Base-by-base conservation (phyloP, 169 alveolate species). In the Eimeria tenella region DNA sequence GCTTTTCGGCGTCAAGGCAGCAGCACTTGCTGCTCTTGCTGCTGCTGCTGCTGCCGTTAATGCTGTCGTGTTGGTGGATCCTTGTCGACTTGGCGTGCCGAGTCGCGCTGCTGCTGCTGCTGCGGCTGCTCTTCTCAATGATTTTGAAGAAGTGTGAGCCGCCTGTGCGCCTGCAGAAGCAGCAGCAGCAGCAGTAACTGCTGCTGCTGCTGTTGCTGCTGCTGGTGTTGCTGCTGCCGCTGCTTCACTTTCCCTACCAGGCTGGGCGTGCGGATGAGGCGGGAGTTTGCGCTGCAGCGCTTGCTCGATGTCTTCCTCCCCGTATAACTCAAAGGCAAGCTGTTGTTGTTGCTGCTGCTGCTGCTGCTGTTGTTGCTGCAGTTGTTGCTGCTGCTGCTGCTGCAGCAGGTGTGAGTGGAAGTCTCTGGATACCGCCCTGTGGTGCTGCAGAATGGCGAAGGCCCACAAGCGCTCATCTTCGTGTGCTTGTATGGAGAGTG, bases 211-310 rank as follows among this genome's bases (percentile, higher is more conserved):
- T 77, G 86, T 31, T 7, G 63, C 73, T 55, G 73, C 21, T 81
- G 89, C 73, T 81, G 89, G 58, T 81, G 89, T 55, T 55, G 60
- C 50, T 52, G 86, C 86, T 77, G 86, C 86, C 50, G 86, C 86
- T 77, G 84, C 21, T 19, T 7, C 84, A 31, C 42, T 31, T 2
- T 31, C 42, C 42, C 42, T 31, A 31, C 42, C 42, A 58, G 68
- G 11, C 25, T 25, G 58, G 15, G 58, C 13, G 25, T 25, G 11
- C 5, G 49, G 84, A 74, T 58, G 25, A 25, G 8, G 10, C 13
- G 60, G 86, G 65, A 3, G 73, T 10, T 10, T 21, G 42, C 21
- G 89, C 55, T 81, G 74, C 74, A 81, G 89, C 74, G 73, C 74
- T n/a, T 60, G 25, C 73, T 81, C 89, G 56, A 81, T 19, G 74